These are phyloP conservation scores for Melastoma candidum DNA, from an alignment of 441 rosid species.

Conservation along the genomic window DNA sequence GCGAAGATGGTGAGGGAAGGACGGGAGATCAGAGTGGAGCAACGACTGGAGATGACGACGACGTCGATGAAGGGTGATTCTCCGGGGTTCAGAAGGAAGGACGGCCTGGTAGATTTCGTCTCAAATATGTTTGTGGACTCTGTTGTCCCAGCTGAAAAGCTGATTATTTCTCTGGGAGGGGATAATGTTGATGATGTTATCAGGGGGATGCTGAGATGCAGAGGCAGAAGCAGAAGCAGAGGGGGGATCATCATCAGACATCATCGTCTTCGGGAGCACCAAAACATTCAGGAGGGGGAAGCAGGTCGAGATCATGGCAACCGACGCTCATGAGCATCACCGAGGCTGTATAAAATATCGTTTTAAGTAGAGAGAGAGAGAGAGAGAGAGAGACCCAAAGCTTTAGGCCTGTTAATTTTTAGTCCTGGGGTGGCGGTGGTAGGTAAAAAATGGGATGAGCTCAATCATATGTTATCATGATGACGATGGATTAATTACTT, in stretches of 20 bases:
- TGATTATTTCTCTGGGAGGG: too few species aligned
- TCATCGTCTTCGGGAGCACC: conserved; percentile 10
- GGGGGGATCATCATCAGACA: not conserved
- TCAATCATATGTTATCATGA: too few species aligned
- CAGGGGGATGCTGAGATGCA: too few species aligned
- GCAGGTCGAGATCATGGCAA: conserved; percentile 69
- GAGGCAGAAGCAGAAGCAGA: not conserved
- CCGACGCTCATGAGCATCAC: conserved; percentile 85
- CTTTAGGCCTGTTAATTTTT: too few species aligned
- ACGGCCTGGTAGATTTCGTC: conserved; percentile 27
- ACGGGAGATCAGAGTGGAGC: conserved; percentile 17
- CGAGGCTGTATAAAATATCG: conserved; percentile 24
- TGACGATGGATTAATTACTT: too few species aligned
- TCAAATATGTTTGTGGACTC: not conserved
- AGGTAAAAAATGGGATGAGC: too few species aligned
- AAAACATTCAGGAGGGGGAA: conserved; percentile 22
- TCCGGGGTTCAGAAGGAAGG: conserved; percentile 17
- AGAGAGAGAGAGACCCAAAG: too few species aligned
- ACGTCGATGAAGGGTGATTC: conserved; percentile 23
- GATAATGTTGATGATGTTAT: too few species aligned
- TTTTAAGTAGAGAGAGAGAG: too few species aligned
- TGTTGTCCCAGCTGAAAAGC: not conserved
- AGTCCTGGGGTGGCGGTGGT: too few species aligned
- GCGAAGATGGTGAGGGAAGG: conserved; percentile 44
- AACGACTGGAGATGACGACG: conserved; percentile 14